phyloP scores from a whole-genome alignment of 1,284 basidiomycete genomes.

The Fomitopsis palustris region DNA sequence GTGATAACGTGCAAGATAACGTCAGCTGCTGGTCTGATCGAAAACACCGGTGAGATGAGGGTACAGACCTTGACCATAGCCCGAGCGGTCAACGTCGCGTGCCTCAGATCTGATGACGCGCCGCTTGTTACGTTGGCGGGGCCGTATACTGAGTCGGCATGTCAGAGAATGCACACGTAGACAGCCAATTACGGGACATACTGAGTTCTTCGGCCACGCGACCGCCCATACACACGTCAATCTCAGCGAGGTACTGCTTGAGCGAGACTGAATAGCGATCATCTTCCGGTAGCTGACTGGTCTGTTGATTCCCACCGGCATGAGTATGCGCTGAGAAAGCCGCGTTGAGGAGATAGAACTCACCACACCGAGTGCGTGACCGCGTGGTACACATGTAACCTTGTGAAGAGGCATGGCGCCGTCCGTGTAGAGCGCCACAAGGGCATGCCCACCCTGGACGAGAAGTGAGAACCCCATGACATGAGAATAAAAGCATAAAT shows the following conservation, averaged over 20 bases:
- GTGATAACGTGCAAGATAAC: constrained; percentile 4
- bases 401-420: constrained; percentile 95
- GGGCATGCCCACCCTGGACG: constrained; percentile 82
- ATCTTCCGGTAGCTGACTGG: constrained; percentile 82
- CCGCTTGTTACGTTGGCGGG: constrained; percentile 86
- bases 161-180: background rate
- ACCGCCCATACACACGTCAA: constrained; percentile 92
- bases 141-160: constrained; percentile 69
- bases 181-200: constrained; percentile 32
- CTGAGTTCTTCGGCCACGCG: constrained; percentile 91
- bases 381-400: constrained; percentile 93
- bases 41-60: constrained; percentile 9
- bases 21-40: constrained; percentile 1
- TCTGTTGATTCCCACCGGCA: constrained; percentile 41
- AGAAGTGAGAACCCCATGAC: constrained; percentile 7
- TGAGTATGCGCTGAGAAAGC: background rate
- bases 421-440: constrained; percentile 87
- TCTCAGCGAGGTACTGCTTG: constrained; percentile 72
- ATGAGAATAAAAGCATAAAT: constrained; percentile 8
- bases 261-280: constrained; percentile 72
- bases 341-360: constrained; percentile 26
- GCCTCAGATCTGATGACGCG: constrained; percentile 82
- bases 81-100: constrained; percentile 79
- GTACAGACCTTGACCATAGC: constrained; percentile 81
- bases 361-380: constrained; percentile 87